Conservation (phyloP, 2,329 filamentous ascomycete genomes). For the Claviceps monticola region DNA sequence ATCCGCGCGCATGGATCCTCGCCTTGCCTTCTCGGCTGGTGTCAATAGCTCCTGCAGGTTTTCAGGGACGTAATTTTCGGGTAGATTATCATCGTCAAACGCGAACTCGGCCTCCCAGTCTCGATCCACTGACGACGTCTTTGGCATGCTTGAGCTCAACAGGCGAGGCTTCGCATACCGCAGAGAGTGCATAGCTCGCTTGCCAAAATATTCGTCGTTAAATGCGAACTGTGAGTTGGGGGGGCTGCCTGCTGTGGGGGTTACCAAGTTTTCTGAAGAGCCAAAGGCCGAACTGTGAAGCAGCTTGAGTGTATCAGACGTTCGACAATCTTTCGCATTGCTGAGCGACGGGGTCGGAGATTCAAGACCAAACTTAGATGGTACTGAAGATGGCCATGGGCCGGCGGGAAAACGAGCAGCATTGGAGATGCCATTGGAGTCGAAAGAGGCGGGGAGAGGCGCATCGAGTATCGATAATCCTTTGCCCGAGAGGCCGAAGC, state of each 20-base stretch:
- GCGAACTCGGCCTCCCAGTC: conserved; percentile 58
- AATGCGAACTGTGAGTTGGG: conserved; percentile 38
- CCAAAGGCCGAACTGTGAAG: conserved; percentile 56
- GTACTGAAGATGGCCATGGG: conserved; percentile 83
- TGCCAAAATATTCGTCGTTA: conserved; percentile 49
- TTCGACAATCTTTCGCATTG: conserved; percentile 44
- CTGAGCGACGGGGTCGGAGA: conserved; percentile 65
- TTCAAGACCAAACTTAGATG: conserved; percentile 80
- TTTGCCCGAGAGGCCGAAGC: conserved; percentile 65
- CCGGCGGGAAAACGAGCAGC: conserved; percentile 66
- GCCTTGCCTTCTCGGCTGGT: conserved; percentile 50
- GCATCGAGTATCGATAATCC: conserved; percentile 84
- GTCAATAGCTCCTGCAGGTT: conserved; percentile 53
- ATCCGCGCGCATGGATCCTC: conserved; percentile 43
- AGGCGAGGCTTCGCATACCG: conserved; percentile 52
- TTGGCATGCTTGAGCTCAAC: conserved; percentile 56
- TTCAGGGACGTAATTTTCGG: conserved; percentile 55
- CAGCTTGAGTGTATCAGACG: conserved; percentile 49
- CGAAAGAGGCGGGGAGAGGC: conserved; percentile 84
- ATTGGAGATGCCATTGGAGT: conserved; percentile 88
- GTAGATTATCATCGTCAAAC: conserved; percentile 53
- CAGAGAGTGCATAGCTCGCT: conserved; percentile 59
- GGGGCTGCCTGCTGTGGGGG: conserved; percentile 31
- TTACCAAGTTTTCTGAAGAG: conserved; percentile 48
- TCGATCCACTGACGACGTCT: conserved; percentile 45